These are phyloP conservation scores for Protomyces arabidopsidicola DNA, from an alignment of 1,139 yeast genomes.

Conservation along the genomic window DNA sequence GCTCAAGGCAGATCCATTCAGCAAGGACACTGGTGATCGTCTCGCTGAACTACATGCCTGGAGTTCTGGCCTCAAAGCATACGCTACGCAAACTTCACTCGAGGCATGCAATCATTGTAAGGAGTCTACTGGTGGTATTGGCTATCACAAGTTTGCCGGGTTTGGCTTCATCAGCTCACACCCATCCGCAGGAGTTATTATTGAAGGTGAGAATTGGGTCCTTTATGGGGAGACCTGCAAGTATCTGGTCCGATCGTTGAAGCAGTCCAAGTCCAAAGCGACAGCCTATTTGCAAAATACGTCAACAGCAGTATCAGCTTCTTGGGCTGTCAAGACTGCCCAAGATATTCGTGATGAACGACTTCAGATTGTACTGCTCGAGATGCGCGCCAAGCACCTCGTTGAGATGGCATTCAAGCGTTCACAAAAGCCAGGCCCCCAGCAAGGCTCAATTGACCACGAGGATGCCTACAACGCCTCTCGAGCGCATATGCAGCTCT, in stretches of 20 bases:
- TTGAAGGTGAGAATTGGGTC: constrained; percentile 26
- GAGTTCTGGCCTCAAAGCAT: constrained; percentile 24
- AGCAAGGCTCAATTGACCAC: constrained; percentile 9
- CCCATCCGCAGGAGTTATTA: constrained; percentile 23
- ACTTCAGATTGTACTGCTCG: constrained; percentile 6
- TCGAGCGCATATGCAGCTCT: constrained; percentile 22
- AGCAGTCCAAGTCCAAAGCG: constrained; percentile 7
- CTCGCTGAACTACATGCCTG: constrained; percentile 26
- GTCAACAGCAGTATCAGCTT: neutral
- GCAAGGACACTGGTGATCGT: constrained; percentile 19
- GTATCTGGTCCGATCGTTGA: constrained; percentile 19
- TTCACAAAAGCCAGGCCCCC: neutral
- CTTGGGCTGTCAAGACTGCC: constrained; percentile 2
- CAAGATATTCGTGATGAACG: neutral
- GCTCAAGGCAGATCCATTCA: constrained; percentile 33
- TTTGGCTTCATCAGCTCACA: constrained; percentile 24
- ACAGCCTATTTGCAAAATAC: constrained; percentile 3
- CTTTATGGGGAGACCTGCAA: constrained; percentile 25
- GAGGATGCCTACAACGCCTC: constrained; percentile 18
- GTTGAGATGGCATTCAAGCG: constrained; percentile 3
- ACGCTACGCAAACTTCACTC: constrained; percentile 22
- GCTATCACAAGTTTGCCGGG: constrained; percentile 24
- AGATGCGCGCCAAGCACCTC: constrained; percentile 12
- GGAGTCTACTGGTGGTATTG: constrained; percentile 21
- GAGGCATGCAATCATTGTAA: constrained; percentile 22